Evolutionary conservation across 805 yeast genomes (phyloP), one percentile per base, ranked within the genome.

Genomic region (Metschnikowia orientalis): DNA sequence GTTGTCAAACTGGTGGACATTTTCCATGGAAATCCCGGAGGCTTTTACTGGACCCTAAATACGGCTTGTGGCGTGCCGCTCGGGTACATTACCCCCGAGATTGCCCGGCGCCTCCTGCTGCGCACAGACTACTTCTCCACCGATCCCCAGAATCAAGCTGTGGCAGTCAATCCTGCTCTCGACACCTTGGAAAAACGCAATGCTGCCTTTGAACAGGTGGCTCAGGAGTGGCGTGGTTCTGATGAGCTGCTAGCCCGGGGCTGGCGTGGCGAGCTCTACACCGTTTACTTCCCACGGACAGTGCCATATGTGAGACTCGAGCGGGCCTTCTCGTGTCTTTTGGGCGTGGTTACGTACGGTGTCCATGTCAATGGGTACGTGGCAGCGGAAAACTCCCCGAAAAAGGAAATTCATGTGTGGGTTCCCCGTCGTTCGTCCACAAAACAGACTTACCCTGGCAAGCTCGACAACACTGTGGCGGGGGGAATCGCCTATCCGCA

Each of bases 401-500:
- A 64, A 23, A 70, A 71, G 1, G 59, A 63, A 20, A 41, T 72
- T 19, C 71, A 74, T 47, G 48, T 82, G 37, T 92, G 97, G 97
- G 70, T 90, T 7, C 95, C 98, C 0, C 63, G 86, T 40, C 64
- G 98, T 44, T 72, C 97, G 0, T 55, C 64, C 4, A 69, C 77
- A 2, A 92, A 92, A 55, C 81, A 81, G 11, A 92, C 98, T 0
- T 90, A 76, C 61, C 97, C 98, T 0, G 82, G 84, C 0, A 81
- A 77, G 83, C 69, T 89, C 23, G 98, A 92, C 55, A 90, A 89
- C 55, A 87, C 95, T 1, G 84, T 92, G 5, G 98, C 95, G 0
- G 98, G 98, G 1, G 98, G 98, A 0, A 50, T 92, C 4, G 96
- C 95, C 0, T 69, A 80, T 54, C 95, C 95, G 0, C 66, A 75